Percentiles rank a stretch among this genome's conserved stretches.
Evolutionary conservation across 2,329 filamentous ascomycete genomes (phyloP).

Genomic region (Colletotrichum sp.): DNA sequence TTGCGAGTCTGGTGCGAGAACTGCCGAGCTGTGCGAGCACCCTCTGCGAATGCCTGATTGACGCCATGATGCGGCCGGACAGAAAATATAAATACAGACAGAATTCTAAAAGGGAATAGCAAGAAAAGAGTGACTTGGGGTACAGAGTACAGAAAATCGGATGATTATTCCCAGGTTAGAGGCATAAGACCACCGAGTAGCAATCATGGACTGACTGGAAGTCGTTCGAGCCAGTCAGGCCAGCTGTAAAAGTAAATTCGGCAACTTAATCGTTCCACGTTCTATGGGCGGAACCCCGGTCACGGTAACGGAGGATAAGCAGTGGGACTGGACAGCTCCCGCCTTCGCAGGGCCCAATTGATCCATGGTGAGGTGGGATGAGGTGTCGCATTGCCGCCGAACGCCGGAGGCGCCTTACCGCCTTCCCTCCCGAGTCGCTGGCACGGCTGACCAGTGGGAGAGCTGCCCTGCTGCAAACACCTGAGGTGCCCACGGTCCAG

Average conservation of each 20-base stretch:
- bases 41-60: background rate
- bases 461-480: background rate
- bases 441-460: background rate
- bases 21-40: constrained; percentile 15
- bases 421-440: background rate
- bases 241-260: constrained; percentile 21
- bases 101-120: background rate
- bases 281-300: constrained; percentile 8
- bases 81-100: constrained; percentile 1
- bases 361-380: background rate
- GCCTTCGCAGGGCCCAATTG: background rate
- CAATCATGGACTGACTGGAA: constrained; percentile 17
- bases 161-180: constrained; percentile 11
- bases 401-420: constrained; percentile 7
- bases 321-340: background rate
- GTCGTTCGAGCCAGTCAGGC: constrained; percentile 20
- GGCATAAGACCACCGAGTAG: constrained; percentile 13
- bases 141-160: constrained; percentile 3
- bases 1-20: constrained; percentile 9
- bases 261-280: constrained; percentile 17
- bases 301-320: background rate
- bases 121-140: constrained; percentile 8
- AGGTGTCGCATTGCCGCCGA: constrained; percentile 10
- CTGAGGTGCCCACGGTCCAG: background rate
- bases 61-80: constrained; percentile 6